A percentile compares a stretch with the other conserved stretches of the same genome.
Conservation (phyloP, 139 green algal species). For the Tetratostichococcus sp. region DNA sequence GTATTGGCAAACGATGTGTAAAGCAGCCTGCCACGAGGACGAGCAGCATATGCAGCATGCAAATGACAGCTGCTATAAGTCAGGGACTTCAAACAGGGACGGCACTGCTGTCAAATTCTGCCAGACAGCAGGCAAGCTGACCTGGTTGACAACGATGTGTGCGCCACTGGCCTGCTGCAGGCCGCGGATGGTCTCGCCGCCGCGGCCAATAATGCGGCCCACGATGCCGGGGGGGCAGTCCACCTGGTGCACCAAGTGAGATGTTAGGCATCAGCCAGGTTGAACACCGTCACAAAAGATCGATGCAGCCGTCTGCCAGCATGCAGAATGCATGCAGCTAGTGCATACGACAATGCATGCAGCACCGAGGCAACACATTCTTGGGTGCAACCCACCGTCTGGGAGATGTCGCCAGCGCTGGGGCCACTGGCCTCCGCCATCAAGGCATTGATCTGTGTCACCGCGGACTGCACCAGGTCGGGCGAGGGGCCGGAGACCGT, state of each 20-base stretch:
- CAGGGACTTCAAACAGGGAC: background rate
- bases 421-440: conserved; percentile 3
- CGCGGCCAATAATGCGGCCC: conserved; percentile 90
- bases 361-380: no score
- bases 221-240: conserved; percentile 80
- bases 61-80: no score
- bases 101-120: background rate
- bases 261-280: no score
- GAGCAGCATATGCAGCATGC: no score
- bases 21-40: no score
- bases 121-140: conserved; percentile 29
- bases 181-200: conserved; percentile 94
- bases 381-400: no score
- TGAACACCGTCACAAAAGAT: no score
- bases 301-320: no score
- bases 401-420: conserved; percentile 6
- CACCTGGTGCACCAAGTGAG: no score
- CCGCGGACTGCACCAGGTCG: conserved; percentile 42
- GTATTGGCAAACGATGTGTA: background rate
- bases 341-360: no score
- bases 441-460: conserved; percentile 21
- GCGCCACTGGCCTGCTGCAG: conserved; percentile 86
- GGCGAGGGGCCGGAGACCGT: conserved; percentile 51
- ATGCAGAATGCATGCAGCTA: no score
- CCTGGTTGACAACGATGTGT: conserved; percentile 60